A percentile compares a stretch with the other conserved stretches of the same genome.
Evolutionary conservation across 495 filamentous ascomycete genomes (phyloP).

Genomic region (Astrocystis sublimbata): DNA sequence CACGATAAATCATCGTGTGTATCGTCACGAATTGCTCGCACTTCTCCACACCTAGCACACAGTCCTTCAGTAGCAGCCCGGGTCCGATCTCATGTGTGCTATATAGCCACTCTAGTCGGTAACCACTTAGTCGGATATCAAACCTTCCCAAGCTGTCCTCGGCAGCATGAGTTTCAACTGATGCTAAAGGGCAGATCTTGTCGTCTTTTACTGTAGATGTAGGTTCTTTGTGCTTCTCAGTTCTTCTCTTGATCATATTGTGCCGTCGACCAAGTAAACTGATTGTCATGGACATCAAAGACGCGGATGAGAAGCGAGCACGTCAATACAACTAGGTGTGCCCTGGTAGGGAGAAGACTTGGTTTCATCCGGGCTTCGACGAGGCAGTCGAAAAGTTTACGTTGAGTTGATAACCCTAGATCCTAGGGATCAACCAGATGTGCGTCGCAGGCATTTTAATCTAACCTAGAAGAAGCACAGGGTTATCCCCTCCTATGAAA

Average conservation of each 20-base stretch:
- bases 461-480: conserved; percentile 16
- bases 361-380: conserved; percentile 7
- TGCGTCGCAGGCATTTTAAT: conserved; percentile 19
- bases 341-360: conserved; percentile 4
- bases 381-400: conserved; percentile 7
- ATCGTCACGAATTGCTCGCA: not conserved
- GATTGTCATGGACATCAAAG: conserved; percentile 13
- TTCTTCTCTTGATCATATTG: conserved; percentile 12
- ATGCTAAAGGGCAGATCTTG: conserved; percentile 40
- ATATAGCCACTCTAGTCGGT: conserved; percentile 48
- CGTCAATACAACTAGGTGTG: conserved; percentile 9
- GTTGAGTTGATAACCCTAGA: conserved; percentile 13
- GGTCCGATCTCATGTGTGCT: conserved; percentile 45
- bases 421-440: conserved; percentile 16
- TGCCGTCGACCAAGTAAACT: conserved; percentile 14
- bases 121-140: conserved; percentile 39
- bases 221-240: conserved; percentile 34
- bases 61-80: conserved; percentile 47
- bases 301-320: conserved; percentile 18
- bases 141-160: conserved; percentile 40
- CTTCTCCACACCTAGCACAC: conserved; percentile 27
- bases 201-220: conserved; percentile 51
- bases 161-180: conserved; percentile 47
- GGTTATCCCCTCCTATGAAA: too few relatives aligned
- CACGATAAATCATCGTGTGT: too few relatives aligned